Conservation (phyloP, 163 green algal genomes). For the Trebouxia gelatinosa region DNA sequence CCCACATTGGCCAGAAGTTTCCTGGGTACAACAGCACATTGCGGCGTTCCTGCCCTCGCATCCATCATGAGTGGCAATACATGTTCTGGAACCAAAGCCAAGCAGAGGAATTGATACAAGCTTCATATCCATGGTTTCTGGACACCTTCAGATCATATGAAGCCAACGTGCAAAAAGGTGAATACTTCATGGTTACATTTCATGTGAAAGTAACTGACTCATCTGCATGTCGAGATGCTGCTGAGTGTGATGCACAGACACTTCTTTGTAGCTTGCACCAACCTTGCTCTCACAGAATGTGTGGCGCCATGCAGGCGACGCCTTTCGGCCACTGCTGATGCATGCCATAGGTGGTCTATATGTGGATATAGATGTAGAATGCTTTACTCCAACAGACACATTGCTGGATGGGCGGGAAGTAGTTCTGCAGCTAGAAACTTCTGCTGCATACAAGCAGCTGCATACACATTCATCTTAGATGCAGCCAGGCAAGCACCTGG, state of each 20-base stretch:
- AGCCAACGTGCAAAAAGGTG: slow-evolving; percentile 23
- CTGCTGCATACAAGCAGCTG: no score
- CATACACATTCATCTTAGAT: no score
- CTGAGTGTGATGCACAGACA: no score
- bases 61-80: slow-evolving; percentile 14
- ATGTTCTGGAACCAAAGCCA: slow-evolving; percentile 23
- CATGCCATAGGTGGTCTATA: slow-evolving; percentile 49
- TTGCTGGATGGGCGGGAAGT: slow-evolving; percentile 38
- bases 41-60: background rate
- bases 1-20: background rate
- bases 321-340: slow-evolving; percentile 50
- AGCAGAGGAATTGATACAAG: slow-evolving; percentile 21
- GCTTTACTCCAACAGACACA: slow-evolving; percentile 36
- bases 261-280: no score
- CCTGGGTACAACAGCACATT: background rate
- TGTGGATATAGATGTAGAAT: slow-evolving; percentile 58
- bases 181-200: no score
- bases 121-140: slow-evolving; percentile 33
- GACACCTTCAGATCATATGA: slow-evolving; percentile 28
- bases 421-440: slow-evolving; percentile 40
- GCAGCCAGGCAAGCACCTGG: no score
- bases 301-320: slow-evolving; percentile 42
- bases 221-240: no score
- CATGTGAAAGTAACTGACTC: no score
- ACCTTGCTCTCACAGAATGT: no score